Evolutionary conservation across 2,329 filamentous ascomycete species (phyloP), one percentile per base, ranked within the genome.

Genomic region (Aspergillus fumigatus): DNA sequence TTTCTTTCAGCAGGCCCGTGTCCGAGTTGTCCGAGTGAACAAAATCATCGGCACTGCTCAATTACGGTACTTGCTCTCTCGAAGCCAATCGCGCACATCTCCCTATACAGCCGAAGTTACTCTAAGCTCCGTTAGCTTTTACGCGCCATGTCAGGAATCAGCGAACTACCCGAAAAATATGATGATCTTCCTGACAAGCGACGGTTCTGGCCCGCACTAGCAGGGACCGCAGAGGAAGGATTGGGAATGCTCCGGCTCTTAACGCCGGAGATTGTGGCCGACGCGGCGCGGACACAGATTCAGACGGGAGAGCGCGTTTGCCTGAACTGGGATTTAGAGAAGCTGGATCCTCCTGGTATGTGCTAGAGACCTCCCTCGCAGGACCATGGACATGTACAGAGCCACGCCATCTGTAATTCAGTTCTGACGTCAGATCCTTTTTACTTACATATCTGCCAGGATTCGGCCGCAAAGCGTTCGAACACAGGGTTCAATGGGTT

Each of bases 271-370:
- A 64, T 81, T 5, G 79, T 84, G 1, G 78, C 79, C 9, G 72
- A 74, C 14, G 77, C 80, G 0, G 82, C 83, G 0, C 70, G 73
- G 4, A 75, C 75, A 4, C 78, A 83, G 64, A 84, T 85, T 62
- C 73, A 74, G 43, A 80, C 78, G 0, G 83, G 83, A 21, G 73
- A 77, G 49, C 76, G 82, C 25, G 77, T 84, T 23, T 79, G 79
- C 51, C 68, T 86, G 25, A 80, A 81, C 40, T 85, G 83, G 83
- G 78, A 81, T 27, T 69, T 85, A 41, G 77, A 78, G 50, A 84
- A 85, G 63, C 70, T 84, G 1, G 79, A 82, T n/a, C 69, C 68
- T 11, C 70, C 72, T 53, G 71, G 70, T 72, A 63, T 5, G 45
- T 32, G 8, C n/a, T 45, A 45, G 41, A 10, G 41, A 23, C 9